phyloP scores from a whole-genome alignment of 139 green algal genomes.

The Edaphochlamys debaryana region DNA sequence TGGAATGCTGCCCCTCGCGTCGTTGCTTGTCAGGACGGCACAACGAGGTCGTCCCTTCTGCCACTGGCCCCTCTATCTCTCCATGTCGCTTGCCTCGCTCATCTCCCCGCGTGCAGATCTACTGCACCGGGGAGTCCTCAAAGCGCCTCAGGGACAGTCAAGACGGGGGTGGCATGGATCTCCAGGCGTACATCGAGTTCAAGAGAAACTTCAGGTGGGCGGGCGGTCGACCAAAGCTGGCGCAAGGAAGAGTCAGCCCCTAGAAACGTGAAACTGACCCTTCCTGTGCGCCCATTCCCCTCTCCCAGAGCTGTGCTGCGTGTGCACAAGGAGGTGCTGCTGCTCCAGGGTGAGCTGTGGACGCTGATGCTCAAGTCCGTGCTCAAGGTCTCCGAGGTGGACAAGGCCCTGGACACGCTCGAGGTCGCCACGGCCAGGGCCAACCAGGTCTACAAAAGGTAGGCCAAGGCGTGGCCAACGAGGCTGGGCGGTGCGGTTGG shows the following conservation, averaged over 20 bases:
- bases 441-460: conserved; percentile 11
- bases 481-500: neutral
- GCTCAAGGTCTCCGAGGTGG: neutral
- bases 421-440: neutral
- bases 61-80: neutral
- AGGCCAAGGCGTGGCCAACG: neutral
- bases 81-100: no score
- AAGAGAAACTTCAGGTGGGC: conserved; percentile 29
- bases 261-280: no score
- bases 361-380: neutral
- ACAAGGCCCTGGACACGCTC: neutral
- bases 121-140: conserved; percentile 2
- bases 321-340: no score
- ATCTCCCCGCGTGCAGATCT: conserved; percentile 10
- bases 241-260: no score
- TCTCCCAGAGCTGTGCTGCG: neutral
- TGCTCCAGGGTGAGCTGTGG: conserved; percentile 17
- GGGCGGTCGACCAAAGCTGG: no score
- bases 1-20: no score
- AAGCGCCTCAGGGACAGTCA: neutral
- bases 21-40: no score
- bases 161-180: neutral
- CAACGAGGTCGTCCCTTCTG: no score
- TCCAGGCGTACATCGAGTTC: conserved; percentile 31
- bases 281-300: neutral